Evolutionary conservation across 306 rosid genomes (phyloP), one percentile per base, ranked within the genome.

Genomic region (Sicyos baderoa): DNA sequence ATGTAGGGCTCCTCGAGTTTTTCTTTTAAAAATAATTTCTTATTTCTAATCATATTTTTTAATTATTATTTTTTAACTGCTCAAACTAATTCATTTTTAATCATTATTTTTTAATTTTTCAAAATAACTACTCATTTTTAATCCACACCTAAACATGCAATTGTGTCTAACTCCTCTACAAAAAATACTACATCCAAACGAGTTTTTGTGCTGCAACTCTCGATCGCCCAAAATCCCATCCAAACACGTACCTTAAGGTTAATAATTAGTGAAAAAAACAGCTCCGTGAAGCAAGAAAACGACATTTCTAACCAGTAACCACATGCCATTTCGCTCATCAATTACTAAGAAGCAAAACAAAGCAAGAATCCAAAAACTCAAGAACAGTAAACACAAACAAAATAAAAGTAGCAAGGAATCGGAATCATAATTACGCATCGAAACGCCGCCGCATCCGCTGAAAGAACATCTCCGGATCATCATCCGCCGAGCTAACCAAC

Each of bases 391-490:
- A 60, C 9, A 13, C 32, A 13, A 50, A 57, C 47, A 0, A 47
- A 45, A 1, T 29, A 8, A 23, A 6, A 72, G 16, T 6, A 15
- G 49, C 14, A 21, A 72, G 19, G 29, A 60, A 8, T 11, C 12
- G 3, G 7, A 67, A 25, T 25, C 15, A 50, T 17, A 40, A 64
- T 85, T 85, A 94, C 99, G 90, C 86, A 57, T 94, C 87, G 12
- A 90, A 94, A 62, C 99, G 78, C 48, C 80, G 85, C 54, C 97
- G 78, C 86, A 94, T 84, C 23, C 83, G 86, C 11, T 55, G 72
- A 70, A 94, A 94, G 83, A 94, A 84, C 19, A 21, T 78, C 74
- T 87, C 84, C 0, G 97, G 96, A 37, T 94, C 90, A 15, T 87
- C 86, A 6, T 85, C 97, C 2, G 53, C 84, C 11, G 85, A 76